Conservation (phyloP, 495 filamentous ascomycete species). For the Aspergillus bertholletiae region DNA sequence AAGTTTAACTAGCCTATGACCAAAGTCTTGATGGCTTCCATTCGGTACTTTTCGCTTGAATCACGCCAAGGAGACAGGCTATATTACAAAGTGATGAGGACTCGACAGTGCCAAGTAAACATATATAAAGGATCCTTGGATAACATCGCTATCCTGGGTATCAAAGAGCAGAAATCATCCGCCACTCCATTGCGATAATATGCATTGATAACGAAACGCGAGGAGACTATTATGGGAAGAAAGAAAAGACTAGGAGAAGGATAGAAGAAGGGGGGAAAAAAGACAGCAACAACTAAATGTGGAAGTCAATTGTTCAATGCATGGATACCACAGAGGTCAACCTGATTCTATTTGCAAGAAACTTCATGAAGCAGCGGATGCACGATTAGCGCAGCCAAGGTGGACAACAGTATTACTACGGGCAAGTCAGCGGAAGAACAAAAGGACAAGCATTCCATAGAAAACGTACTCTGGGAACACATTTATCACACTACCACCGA, state of each 20-base stretch:
- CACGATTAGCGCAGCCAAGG: slow-evolving; percentile 69
- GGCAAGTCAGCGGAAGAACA: slow-evolving; percentile 20
- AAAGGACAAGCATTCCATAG: background rate
- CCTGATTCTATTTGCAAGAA: slow-evolving; percentile 17
- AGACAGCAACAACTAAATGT: slow-evolving; percentile 13
- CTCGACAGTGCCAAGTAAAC: background rate
- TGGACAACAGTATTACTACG: slow-evolving; percentile 67
- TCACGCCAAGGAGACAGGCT: background rate
- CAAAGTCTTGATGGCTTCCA: background rate
- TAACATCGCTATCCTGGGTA: slow-evolving; percentile 35
- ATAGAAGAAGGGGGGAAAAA: slow-evolving; percentile 14
- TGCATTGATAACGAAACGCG: background rate
- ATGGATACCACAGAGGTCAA: slow-evolving; percentile 1
- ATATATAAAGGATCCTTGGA: slow-evolving; percentile 7
- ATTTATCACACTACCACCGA: slow-evolving; percentile 84
- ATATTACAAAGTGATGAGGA: slow-evolving; percentile 9
- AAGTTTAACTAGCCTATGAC: background rate
- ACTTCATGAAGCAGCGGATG: slow-evolving; percentile 20
- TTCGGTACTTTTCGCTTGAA: background rate
- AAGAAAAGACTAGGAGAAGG: slow-evolving; percentile 9
- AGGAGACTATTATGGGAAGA: background rate
- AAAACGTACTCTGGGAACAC: slow-evolving; percentile 62
- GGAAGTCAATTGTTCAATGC: slow-evolving; percentile 10
- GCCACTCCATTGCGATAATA: slow-evolving; percentile 16
- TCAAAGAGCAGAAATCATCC: slow-evolving; percentile 31